Evolutionary conservation across 2,329 filamentous ascomycete genomes (phyloP).

Genomic region (Pseudopithomyces chartarum): DNA sequence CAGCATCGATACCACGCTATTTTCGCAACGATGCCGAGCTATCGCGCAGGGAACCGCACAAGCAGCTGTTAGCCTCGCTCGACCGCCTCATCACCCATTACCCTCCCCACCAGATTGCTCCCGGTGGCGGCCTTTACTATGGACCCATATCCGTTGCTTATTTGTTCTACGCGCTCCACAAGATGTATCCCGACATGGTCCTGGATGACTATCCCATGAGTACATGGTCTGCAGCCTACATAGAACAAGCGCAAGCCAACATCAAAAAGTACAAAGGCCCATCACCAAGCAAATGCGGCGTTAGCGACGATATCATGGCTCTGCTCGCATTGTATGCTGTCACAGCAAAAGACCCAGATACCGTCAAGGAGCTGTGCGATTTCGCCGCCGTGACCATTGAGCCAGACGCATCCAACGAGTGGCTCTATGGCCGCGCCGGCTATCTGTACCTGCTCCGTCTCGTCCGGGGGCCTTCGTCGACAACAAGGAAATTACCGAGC

Average conservation of each 20-base stretch:
- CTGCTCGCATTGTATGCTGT: slow-evolving; percentile 57
- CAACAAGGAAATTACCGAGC: slow-evolving; percentile 55
- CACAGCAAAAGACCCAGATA: slow-evolving; percentile 55
- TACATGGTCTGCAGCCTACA: slow-evolving; percentile 56
- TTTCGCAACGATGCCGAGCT: slow-evolving; percentile 48
- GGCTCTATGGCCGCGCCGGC: slow-evolving; percentile 70
- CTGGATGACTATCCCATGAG: slow-evolving; percentile 54
- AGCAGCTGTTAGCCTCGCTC: slow-evolving; percentile 57
- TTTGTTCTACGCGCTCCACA: slow-evolving; percentile 56
- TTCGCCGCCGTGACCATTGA: slow-evolving; percentile 55
- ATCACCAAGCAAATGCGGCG: slow-evolving; percentile 52
- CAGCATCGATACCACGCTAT: slow-evolving; percentile 45
- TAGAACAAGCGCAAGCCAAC: slow-evolving; percentile 55
- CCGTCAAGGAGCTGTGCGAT: slow-evolving; percentile 56
- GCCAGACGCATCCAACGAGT: slow-evolving; percentile 61
- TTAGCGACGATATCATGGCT: slow-evolving; percentile 57
- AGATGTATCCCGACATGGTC: slow-evolving; percentile 53
- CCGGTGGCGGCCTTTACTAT: slow-evolving; percentile 56
- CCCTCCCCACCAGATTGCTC: slow-evolving; percentile 52
- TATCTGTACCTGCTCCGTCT: slow-evolving; percentile 70
- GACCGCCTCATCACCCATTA: slow-evolving; percentile 54
- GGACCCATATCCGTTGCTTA: slow-evolving; percentile 57
- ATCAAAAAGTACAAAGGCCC: slow-evolving; percentile 56
- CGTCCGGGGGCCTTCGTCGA: slow-evolving; percentile 62
- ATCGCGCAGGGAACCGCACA: slow-evolving; percentile 51